Evolutionary conservation across 495 filamentous ascomycete genomes (phyloP), one percentile per base, ranked within the genome.

Genomic region (Penicillium daleae): DNA sequence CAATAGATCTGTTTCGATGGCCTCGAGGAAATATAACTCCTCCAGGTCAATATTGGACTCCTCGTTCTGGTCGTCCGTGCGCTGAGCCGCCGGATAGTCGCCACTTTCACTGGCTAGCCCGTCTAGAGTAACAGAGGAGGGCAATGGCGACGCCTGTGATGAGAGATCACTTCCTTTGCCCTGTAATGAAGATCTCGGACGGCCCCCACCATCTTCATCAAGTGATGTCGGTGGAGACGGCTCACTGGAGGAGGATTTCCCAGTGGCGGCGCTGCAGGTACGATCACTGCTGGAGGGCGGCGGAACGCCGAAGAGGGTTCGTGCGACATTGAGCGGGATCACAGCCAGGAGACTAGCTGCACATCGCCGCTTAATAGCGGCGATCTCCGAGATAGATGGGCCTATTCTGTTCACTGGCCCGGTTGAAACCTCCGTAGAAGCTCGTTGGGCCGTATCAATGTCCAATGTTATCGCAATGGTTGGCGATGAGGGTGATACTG

Each of bases 351-450:
- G 74, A 46, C 75, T 72, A 53, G 74, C 69, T 49, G 86, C 86
- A 70, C 84, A 87, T 68, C 75, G 74, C 69, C 78, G 81, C 78
- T 84, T 86, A 66, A 87, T 85, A 56, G 71, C 70, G 56, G 74
- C 73, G 62, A 80, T 75, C 64, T 82, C 80, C 60, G 81, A 66
- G 21, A 69, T 69, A 35, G 74, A 69, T 50, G 65, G 73, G 6
- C 60, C 52, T 54, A 29, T 59, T 55, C 61, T 56, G 51, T 66
- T 61, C 51, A 57, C 66, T 48, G 61, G 33, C 26, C 56, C 48
- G 29, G 66, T 61, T 65, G 60, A 51, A 21, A 37, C 37, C 42
- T 46, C 50, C 42, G 35, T 49, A 31, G 60, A 51, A 27, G 51
- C 31, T 33, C 17, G 46, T 17, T 42, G 54, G 49, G 33, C 44